Conservation (phyloP, 305 asterid genomes). For the Rubia occidens region DNA sequence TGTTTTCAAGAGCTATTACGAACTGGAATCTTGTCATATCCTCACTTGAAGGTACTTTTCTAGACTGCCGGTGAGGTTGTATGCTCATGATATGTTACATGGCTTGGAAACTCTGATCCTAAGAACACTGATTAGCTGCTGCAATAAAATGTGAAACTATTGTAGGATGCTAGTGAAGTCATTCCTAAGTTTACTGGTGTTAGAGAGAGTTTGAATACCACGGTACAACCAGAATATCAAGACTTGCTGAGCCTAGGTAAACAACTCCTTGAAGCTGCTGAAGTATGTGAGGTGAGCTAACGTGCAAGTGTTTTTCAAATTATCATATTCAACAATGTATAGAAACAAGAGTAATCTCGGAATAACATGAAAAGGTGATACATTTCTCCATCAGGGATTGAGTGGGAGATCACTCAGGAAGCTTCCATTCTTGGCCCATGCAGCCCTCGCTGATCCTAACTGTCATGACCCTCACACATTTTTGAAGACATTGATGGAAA, state of each 20-base stretch:
- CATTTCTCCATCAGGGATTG: constrained; percentile 53
- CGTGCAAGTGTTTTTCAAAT: constrained; percentile 6
- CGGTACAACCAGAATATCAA: constrained; percentile 30
- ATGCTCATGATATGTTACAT: background rate
- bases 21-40: constrained; percentile 56
- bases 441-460: constrained; percentile 60
- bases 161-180: constrained; percentile 36
- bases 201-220: constrained; percentile 43
- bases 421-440: constrained; percentile 87
- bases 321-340: constrained; percentile 3
- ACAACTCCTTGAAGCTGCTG: constrained; percentile 69
- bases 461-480: constrained; percentile 49
- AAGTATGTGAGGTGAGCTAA: constrained; percentile 66
- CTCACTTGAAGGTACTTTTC: constrained; percentile 40
- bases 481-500: constrained; percentile 59
- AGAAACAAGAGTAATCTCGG: background rate
- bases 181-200: constrained; percentile 52
- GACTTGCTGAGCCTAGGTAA: constrained; percentile 30
- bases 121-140: constrained; percentile 9
- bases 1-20: constrained; percentile 75
- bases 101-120: constrained; percentile 1
- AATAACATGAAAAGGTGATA: background rate
- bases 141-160: constrained; percentile 16
- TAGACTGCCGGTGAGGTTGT: background rate
- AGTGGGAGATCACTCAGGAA: constrained; percentile 90